phyloP scores from a whole-genome alignment of 768 basidiomycete species.

The Suillus occidentalis region DNA sequence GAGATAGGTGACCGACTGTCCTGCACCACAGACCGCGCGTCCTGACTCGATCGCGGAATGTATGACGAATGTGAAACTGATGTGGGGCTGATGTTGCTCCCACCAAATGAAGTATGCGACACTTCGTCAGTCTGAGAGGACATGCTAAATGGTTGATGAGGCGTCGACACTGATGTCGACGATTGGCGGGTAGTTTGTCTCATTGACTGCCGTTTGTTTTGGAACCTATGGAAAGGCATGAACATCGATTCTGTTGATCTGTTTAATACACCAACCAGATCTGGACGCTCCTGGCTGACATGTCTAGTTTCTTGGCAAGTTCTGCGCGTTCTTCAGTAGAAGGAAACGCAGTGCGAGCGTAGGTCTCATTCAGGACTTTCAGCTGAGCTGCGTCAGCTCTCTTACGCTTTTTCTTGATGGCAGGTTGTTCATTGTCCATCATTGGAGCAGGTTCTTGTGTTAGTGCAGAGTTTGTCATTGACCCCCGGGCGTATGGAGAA shows the following conservation, averaged over 20 bases:
- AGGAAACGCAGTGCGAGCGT: constrained; percentile 80
- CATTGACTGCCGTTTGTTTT: constrained; percentile 85
- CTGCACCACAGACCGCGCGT: constrained; percentile 37
- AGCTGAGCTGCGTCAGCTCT: constrained; percentile 79
- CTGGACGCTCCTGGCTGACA: constrained; percentile 84
- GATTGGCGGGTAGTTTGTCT: constrained; percentile 72
- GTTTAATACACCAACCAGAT: constrained; percentile 61
- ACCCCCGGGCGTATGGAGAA: constrained; percentile 53
- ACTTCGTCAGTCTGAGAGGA: constrained; percentile 35
- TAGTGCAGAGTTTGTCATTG: constrained; percentile 30
- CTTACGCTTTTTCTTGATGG: constrained; percentile 86
- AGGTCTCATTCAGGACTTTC: constrained; percentile 79
- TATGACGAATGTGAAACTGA: constrained; percentile 36
- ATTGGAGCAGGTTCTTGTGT: constrained; percentile 34
- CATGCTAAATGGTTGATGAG: constrained; percentile 53
- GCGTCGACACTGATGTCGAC: constrained; percentile 42
- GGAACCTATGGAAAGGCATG: constrained; percentile 59
- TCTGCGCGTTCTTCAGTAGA: constrained; percentile 84
- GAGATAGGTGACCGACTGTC: constrained; percentile 25
- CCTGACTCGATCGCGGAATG: constrained; percentile 40
- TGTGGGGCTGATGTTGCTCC: constrained; percentile 31
- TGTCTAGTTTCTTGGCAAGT: constrained; percentile 73
- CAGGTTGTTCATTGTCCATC: constrained; percentile 56
- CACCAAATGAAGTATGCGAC: constrained; percentile 34
- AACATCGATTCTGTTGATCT: constrained; percentile 19